phyloP scores from a whole-genome alignment of 2,329 filamentous ascomycete genomes.

The Fusarium hainanense region DNA sequence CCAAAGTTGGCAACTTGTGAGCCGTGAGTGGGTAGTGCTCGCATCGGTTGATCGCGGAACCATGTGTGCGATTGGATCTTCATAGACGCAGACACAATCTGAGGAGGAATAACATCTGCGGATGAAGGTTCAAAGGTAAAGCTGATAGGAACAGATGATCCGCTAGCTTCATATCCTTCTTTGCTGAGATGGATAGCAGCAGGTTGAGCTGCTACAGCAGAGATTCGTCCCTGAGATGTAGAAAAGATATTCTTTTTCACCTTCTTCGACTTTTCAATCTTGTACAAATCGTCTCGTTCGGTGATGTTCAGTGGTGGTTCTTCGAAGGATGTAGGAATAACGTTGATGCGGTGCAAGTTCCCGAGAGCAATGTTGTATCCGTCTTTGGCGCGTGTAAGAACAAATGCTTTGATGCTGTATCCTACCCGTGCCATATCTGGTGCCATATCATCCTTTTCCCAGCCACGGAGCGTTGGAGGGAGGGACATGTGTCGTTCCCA shows the following conservation, averaged over 20 bases:
- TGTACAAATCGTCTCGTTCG: conserved; percentile 33
- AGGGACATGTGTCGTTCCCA: conserved; percentile 32
- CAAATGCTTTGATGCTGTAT: conserved; percentile 32
- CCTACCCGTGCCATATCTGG: conserved; percentile 27
- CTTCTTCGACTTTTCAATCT: conserved; percentile 30
- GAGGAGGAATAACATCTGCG: conserved; percentile 22
- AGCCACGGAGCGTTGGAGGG: conserved; percentile 34
- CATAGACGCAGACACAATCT: conserved; percentile 15
- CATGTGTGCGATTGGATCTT: conserved; percentile 38
- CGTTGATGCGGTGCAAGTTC: conserved; percentile 33
- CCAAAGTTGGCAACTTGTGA: conserved; percentile 23
- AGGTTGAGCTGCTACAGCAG: conserved; percentile 36
- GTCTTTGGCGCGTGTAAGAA: conserved; percentile 9
- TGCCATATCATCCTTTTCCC: conserved; percentile 41
- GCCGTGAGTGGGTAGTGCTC: conserved; percentile 31
- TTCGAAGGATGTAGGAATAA: conserved; percentile 37
- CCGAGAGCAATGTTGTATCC: conserved; percentile 8
- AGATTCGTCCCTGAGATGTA: conserved; percentile 26
- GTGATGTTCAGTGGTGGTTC: conserved; percentile 39
- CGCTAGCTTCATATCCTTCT: conserved; percentile 25
- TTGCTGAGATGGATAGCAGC: conserved; percentile 31
- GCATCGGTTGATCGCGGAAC: conserved; percentile 38
- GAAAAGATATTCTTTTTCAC: conserved; percentile 41
- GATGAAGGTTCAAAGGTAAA: conserved; percentile 34
- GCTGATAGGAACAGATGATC: conserved; percentile 26